Base-by-base conservation (phyloP, 805 yeast species). In the Nakazawaea laoshanensis region DNA sequence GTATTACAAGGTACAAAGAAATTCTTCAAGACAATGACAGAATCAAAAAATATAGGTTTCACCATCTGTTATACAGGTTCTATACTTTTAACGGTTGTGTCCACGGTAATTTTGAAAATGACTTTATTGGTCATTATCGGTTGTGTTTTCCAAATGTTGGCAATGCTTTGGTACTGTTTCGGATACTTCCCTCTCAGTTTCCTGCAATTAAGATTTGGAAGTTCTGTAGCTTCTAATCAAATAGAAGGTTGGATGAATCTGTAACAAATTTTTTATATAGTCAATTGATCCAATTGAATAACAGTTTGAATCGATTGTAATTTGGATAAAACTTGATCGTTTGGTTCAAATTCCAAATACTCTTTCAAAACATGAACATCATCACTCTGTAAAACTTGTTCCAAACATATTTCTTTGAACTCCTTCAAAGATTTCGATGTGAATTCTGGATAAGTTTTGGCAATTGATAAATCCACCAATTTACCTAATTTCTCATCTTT, bases 101-200 rank as follows among this genome's bases (percentile, higher is more conserved):
- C 78, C 47, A 72, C 89, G 17, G 65, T 84, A 5, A 60, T 76
- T 18, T 50, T 72, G 45, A 77, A 73, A 43, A 70, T 77, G 34
- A 71, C 87, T 1, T 42, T 89, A 2, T 57, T 85, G 28, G 83
- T 95, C 0, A 57, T 88, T 2, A 47, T 84, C 7, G 74, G 85
- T 13, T 77, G 86, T 35, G 51, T 77, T 1, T 48, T 81, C 4
- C 95, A 88, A 52, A 55, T 84, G 11, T 52, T 88, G 29, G 86
- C 95, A 3, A 83, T 88, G 10, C 46, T 84, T 5, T 85, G 84
- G 63, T 88, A 88, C 51, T 76, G 86, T 0, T 67, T 88, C 15
- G 81, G 94, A 42, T 88, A 88, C 55, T 87, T 89, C 65, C 97
- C 97, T 10, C 77, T 85, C 57, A 96, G 96, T 7, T 77, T 85